Percentiles rank a stretch among this genome's conserved stretches.
phyloP scores from a whole-genome alignment of 179 eudicot genomes.

The Amaranthus tricolor region DNA sequence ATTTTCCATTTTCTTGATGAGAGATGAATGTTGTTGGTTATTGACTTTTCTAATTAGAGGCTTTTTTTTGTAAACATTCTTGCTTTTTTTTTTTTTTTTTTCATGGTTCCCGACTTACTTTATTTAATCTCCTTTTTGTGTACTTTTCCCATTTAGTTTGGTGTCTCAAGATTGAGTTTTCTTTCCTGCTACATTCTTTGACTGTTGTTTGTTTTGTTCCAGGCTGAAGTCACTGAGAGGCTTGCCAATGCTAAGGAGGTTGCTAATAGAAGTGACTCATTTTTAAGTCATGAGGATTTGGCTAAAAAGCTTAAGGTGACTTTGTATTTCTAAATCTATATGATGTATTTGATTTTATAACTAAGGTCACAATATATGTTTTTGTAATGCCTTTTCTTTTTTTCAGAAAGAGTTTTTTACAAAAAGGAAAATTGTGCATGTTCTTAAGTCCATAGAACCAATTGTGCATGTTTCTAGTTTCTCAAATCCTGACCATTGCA shows the following conservation, averaged over 20 bases:
- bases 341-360: neutral
- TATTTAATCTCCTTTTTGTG: neutral
- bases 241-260: constrained; percentile 62
- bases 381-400: neutral
- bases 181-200: neutral
- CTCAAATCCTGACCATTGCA: neutral
- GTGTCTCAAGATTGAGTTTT: neutral
- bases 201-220: constrained; percentile 22
- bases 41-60: too few relatives aligned
- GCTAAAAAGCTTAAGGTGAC: constrained; percentile 85
- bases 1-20: neutral
- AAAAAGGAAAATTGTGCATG: neutral
- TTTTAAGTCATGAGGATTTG: constrained; percentile 77
- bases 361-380: neutral
- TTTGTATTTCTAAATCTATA: constrained; percentile 4
- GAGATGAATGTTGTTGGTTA: neutral
- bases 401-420: neutral
- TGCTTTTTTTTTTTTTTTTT: too few relatives aligned
- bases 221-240: constrained; percentile 95
- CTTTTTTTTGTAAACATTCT: too few relatives aligned
- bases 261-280: constrained; percentile 41
- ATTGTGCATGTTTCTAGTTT: neutral
- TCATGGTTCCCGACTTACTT: too few relatives aligned
- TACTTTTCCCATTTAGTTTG: neutral
- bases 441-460: too few relatives aligned